Evolutionary conservation across 2,329 filamentous ascomycete species (phyloP).

Genomic region (Cephalotrichum gorgonifer): DNA sequence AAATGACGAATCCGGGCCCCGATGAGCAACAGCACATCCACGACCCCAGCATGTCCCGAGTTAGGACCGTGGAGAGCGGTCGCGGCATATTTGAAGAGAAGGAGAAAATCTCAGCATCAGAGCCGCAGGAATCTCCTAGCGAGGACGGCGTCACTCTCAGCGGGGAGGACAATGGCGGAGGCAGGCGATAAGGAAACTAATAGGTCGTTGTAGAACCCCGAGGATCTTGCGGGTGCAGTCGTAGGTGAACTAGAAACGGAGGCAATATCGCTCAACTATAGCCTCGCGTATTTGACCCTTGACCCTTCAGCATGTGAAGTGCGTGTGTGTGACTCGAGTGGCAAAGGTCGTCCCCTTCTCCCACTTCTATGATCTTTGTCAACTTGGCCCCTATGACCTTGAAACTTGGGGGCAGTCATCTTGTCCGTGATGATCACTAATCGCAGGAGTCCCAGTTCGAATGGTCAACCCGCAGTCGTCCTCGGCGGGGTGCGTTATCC

Average conservation of each 20-base stretch:
- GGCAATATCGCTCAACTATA: not conserved
- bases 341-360: no score
- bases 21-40: not conserved
- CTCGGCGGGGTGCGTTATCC: no score
- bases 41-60: not conserved
- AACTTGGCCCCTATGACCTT: no score
- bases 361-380: no score
- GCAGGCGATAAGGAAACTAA: not conserved
- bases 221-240: not conserved
- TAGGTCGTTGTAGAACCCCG: not conserved
- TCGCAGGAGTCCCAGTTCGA: no score
- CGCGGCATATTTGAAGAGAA: not conserved
- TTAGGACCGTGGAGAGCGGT: not conserved
- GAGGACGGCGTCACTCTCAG: not conserved
- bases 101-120: not conserved
- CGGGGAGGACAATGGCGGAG: not conserved
- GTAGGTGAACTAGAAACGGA: not conserved
- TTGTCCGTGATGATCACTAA: no score
- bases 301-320: no score
- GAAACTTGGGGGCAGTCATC: no score
- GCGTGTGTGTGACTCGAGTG: no score
- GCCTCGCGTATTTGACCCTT: no score
- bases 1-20: not conserved
- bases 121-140: not conserved
- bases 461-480: no score